Evolutionary conservation across 176 grass and related monocot genomes (phyloP), one percentile per base, ranked within the genome.

Genomic region (Phoenix dactylifera): DNA sequence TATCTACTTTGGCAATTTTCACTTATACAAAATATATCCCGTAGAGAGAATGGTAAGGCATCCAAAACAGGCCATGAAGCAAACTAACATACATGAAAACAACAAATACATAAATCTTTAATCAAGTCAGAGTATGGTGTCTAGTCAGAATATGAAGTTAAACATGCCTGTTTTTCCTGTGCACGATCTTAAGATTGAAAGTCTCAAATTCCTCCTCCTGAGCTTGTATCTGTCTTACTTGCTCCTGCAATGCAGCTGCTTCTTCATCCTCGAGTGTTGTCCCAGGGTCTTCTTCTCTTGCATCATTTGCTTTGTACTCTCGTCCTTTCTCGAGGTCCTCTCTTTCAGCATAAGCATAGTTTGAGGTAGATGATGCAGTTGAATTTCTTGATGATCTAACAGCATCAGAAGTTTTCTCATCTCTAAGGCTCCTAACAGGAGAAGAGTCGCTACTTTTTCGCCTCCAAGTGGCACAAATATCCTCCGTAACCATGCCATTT

Each of bases 201-300:
- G 85, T 98, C 71, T 98, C 88, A 79, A 98, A 98, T 58, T 98
- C 94, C 66, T 98, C 94, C 60, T 92, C 94, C 66, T 98, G 94
- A 7, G 71, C 79, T 66, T 92, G 92, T 79, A 98, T 92, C 73
- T 98, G 94, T 67, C 84, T 92, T 50, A 98, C 67, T 83, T 98
- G 94, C 72, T 98, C 88, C 78, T 98, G 94, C 79, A 98, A 85
- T 62, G 82, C 94, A 49, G 85, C 84, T 57, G 76, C 73, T 89
- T 98, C 94, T 71, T 98, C 94, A 58, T 92, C 81, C 70, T 98
- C 94, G 32, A 98, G 76, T 15, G 79, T 82, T 72, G 82, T 82
- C 50, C 61, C 82, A 22, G 79, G 72, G 26, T 90, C 81, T 52
- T 92, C 93, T 78, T 97, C 86, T 68, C 82, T 85, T 49, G 76